Percentiles rank a stretch among this genome's conserved stretches.
These are phyloP conservation scores for Xerocomus minutiporus DNA, from an alignment of 1,284 basidiomycete species.

Conservation along the genomic window DNA sequence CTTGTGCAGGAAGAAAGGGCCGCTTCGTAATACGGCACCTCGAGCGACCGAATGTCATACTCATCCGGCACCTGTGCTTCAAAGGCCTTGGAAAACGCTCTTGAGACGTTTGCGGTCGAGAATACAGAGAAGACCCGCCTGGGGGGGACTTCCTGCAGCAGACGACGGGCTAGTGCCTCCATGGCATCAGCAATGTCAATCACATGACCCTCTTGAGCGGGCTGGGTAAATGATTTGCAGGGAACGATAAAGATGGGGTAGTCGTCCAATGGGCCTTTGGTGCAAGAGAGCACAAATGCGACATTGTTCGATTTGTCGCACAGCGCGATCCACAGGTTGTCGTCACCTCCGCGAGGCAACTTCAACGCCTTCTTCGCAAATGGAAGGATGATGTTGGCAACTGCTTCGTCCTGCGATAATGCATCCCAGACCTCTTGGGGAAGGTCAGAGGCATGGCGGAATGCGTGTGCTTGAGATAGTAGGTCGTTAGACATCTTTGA, in stretches of 20 bases:
- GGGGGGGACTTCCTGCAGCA: conserved; percentile 29
- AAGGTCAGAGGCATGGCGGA: conserved; percentile 22
- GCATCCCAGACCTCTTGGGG: conserved; percentile 37
- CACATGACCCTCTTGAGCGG: conserved; percentile 21
- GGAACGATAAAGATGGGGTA: conserved; percentile 59
- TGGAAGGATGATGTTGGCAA: conserved; percentile 57
- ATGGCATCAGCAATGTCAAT: conserved; percentile 34
- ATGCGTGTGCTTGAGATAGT: conserved; percentile 1
- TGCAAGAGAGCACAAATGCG: conserved; percentile 57
- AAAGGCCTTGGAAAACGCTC: conserved; percentile 44
- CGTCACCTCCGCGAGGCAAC: conserved; percentile 5
- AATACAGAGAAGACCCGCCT: conserved; percentile 66
- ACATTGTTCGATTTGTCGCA: conserved; percentile 31
- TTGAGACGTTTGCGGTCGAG: conserved; percentile 45
- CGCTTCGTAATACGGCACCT: conserved; percentile 59
- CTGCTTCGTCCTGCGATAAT: conserved; percentile 37
- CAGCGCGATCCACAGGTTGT: conserved; percentile 47
- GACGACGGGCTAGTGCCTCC: conserved; percentile 29
- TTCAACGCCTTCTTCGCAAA: conserved; percentile 30
- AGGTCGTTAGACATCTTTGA: conserved; percentile 3
- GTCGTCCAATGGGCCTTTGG: conserved; percentile 45
- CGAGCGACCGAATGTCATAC: conserved; percentile 22
- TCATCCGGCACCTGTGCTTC: conserved; percentile 40
- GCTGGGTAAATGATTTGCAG: conserved; percentile 31
- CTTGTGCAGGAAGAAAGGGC: conserved; percentile 52